phyloP scores from a whole-genome alignment of 75 land plant genomes.

The Sequoia sempervirens region DNA sequence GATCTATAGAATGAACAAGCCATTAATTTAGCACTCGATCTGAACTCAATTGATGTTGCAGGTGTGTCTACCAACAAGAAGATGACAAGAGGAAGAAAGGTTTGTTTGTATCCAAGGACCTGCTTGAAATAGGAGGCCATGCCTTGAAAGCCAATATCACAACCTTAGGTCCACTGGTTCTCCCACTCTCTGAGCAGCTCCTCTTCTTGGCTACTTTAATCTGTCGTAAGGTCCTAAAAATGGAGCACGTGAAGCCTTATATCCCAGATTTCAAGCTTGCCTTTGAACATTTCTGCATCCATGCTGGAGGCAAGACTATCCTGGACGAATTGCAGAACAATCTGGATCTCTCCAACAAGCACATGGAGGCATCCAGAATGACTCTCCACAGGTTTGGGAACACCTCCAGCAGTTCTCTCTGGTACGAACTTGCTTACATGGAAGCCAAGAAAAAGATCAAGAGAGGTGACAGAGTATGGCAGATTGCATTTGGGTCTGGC shows the following conservation, averaged over 20 bases:
- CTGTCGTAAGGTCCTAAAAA: constrained; percentile 27
- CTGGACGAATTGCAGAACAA: constrained; percentile 77
- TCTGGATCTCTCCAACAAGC: constrained; percentile 44
- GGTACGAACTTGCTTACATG: constrained; percentile 72
- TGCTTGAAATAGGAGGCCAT: constrained; percentile 62
- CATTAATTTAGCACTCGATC: constrained; percentile 4
- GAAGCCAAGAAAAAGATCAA: constrained; percentile 69
- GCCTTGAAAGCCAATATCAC: constrained; percentile 69
- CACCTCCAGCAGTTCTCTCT: constrained; percentile 62
- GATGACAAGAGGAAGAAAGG: constrained; percentile 67
- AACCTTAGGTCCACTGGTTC: constrained; percentile 64
- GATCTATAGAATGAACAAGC: constrained; percentile 1
- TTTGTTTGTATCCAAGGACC: constrained; percentile 61
- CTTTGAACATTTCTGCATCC: constrained; percentile 83
- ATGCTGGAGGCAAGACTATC: constrained; percentile 74
- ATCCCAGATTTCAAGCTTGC: constrained; percentile 67
- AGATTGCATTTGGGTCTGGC: constrained; percentile 71
- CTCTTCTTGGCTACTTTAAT: constrained; percentile 46
- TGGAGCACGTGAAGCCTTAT: constrained; percentile 36
- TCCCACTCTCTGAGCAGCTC: constrained; percentile 65
- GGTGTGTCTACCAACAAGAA: constrained; percentile 76
- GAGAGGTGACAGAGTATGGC: constrained; percentile 70
- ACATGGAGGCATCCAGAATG: constrained; percentile 82
- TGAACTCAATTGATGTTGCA: constrained; percentile 4
- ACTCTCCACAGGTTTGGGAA: constrained; percentile 75